Conservation (phyloP, 305 asterid species). For the Rubia peregrina region DNA sequence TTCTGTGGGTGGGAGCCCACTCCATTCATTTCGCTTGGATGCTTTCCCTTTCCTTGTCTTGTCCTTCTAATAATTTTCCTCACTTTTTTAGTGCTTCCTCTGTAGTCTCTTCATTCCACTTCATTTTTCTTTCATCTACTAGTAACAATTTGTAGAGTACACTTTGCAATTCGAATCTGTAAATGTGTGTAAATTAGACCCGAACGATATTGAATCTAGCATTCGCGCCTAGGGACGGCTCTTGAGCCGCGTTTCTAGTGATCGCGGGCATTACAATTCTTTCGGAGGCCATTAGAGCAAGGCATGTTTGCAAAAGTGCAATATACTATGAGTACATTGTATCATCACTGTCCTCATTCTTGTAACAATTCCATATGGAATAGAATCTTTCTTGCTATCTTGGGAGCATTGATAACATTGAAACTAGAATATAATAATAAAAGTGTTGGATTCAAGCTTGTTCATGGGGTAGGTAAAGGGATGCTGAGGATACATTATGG, state of each 20-base stretch:
- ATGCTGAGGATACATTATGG: neutral
- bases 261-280: neutral
- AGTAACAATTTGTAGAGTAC: neutral
- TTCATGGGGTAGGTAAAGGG: slow-evolving; percentile 14
- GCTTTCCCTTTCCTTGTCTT: slow-evolving; percentile 9
- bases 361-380: neutral
- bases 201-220: neutral
- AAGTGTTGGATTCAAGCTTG: neutral
- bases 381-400: neutral
- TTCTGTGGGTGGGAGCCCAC: slow-evolving; percentile 11
- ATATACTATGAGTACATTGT: neutral
- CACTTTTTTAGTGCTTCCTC: slow-evolving; percentile 1
- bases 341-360: neutral
- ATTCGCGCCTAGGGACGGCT: neutral
- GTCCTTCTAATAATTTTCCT: slow-evolving; percentile 18
- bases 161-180: neutral
- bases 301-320: neutral
- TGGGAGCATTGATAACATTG: neutral
- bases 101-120: neutral
- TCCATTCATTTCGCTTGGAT: slow-evolving; percentile 2
- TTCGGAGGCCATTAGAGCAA: neutral
- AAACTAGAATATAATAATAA: neutral
- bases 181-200: neutral
- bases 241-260: too few species aligned
- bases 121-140: neutral